A percentile compares a stretch with the other conserved stretches of the same genome.
phyloP scores from a whole-genome alignment of 208 protist genomes.

The Trypanosoma lewisi region DNA sequence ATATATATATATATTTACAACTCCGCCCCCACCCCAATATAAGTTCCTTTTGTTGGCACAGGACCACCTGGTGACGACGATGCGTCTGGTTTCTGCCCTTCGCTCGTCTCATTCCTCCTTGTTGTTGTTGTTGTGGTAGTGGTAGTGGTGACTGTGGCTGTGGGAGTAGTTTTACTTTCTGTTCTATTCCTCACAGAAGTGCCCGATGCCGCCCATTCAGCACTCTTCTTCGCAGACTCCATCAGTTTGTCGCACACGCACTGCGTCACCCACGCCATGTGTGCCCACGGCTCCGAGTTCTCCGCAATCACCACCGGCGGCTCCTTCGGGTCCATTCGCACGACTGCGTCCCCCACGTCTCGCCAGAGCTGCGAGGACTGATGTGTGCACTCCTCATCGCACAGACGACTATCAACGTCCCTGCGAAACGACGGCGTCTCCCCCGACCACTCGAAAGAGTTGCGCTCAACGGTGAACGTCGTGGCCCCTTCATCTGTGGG shows the following conservation, averaged over 20 bases:
- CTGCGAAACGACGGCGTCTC: slow-evolving; percentile 16
- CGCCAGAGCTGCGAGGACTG: slow-evolving; percentile 72
- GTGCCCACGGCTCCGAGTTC: slow-evolving; percentile 46
- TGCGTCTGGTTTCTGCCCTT: too few species aligned
- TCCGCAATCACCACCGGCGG: slow-evolving; percentile 45
- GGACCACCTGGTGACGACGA: too few species aligned
- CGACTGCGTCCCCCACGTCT: slow-evolving; percentile 49
- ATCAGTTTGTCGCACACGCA: slow-evolving; percentile 52
- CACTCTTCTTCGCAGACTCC: slow-evolving; percentile 41
- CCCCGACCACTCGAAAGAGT: slow-evolving; percentile 9
- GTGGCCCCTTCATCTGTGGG: slow-evolving; percentile 39
- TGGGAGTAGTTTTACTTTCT: background rate
- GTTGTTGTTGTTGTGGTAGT: too few species aligned
- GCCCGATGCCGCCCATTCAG: background rate
- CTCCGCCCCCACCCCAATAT: too few species aligned
- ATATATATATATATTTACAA: too few species aligned
- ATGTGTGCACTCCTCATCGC: slow-evolving; percentile 30
- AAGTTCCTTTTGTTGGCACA: too few species aligned
- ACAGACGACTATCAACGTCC: slow-evolving; percentile 12
- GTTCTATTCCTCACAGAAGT: background rate
- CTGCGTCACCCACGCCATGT: slow-evolving; percentile 50
- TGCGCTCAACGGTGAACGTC: slow-evolving; percentile 31
- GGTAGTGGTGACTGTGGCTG: background rate
- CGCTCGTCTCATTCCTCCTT: too few species aligned
- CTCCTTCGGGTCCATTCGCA: slow-evolving; percentile 40